Evolutionary conservation across 176 grass and related monocot genomes (phyloP).

Genomic region (Avena sativa): DNA sequence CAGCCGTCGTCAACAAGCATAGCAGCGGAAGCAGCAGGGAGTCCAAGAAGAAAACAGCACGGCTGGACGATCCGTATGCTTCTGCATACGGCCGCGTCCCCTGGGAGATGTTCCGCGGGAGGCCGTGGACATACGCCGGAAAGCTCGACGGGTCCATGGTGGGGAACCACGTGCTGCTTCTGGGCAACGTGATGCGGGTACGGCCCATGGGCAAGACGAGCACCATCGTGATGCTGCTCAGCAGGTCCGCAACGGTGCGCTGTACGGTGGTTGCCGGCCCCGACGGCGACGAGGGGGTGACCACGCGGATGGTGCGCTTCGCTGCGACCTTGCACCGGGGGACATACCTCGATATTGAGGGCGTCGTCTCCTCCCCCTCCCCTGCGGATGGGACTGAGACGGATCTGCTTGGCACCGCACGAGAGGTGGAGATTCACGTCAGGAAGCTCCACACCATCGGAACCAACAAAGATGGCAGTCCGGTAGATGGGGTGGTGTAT

Average conservation of each 20-base stretch:
- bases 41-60: neutral
- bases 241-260: neutral
- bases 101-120: neutral
- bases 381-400: too few species aligned
- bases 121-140: neutral
- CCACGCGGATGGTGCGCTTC: slow-evolving; percentile 33
- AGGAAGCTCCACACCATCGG: too few species aligned
- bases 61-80: neutral
- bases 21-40: neutral
- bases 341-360: neutral
- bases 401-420: neutral
- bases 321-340: neutral
- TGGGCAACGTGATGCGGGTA: neutral
- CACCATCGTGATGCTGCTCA: neutral
- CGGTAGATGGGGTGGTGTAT: too few species aligned
- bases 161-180: neutral
- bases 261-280: neutral
- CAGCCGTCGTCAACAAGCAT: neutral
- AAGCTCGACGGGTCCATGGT: neutral
- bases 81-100: neutral
- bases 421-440: neutral
- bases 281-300: neutral
- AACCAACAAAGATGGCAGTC: too few species aligned
- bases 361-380: neutral
- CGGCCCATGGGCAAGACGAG: neutral